Evolutionary conservation across 371 early-diverging fungal species (phyloP), one percentile per base, ranked within the genome.

Genomic region (Batkoa obscura): DNA sequence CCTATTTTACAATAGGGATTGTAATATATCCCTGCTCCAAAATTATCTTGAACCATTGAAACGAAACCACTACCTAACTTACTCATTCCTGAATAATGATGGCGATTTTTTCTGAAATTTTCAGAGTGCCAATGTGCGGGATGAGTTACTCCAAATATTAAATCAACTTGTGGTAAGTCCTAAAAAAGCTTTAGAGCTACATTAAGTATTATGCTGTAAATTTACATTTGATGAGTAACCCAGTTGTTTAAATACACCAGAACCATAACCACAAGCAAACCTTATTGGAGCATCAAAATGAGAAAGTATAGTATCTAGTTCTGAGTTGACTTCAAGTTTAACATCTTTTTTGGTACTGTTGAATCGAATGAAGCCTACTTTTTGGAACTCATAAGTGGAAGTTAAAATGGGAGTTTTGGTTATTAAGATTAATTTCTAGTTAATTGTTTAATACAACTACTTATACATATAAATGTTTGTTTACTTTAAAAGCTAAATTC

Each of bases 51-150:
- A 41, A 91, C 69, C 33, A 66, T 58, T 1, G 85, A 61, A 9
- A 94, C 79, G 0, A 83, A 73, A 31, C 76, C 64, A 50, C 86
- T 77, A 0, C 93, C 92, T 5, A 83, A 55, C 12, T 59, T 64
- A 31, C 76, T 72, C 60, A 91, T 52, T 32, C 78, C 61, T 10
- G 94, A 91, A 64, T 97, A 97, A 63, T 97, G 95, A 38, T 78
- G 70, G 9, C 81, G 82, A 64, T 94, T 78, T 64, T 91, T 90
- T 33, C 83, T 76, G 38, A 94, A 72, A 66, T 95, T 97, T 54
- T 91, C 73, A 36, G 86, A 84, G 60, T 97, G 98, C 95, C 95
- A 97, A 65, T 92, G 93, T 59, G 81, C 81, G 17, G 95, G 84
- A 66, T 94, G 90, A n/a, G 86, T 79, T 15, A 97, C 98, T 15